Evolutionary conservation across 2,329 filamentous ascomycete genomes (phyloP).

Genomic region (Verticillium nonalfalfae): DNA sequence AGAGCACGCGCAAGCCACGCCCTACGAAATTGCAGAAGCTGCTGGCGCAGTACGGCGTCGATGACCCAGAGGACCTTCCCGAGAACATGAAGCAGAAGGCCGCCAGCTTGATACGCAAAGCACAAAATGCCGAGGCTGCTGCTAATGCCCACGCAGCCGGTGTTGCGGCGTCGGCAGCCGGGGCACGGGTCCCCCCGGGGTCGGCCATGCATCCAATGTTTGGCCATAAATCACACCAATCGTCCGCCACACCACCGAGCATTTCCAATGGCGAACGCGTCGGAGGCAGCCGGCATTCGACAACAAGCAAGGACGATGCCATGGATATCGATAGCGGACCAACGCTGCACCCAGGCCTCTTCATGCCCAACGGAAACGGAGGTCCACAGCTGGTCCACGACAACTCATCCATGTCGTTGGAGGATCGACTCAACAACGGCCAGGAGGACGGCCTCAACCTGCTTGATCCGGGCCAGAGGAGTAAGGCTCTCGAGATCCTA

Average conservation of each 20-base stretch:
- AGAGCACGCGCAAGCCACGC: slow-evolving; percentile 89
- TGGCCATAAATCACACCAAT: slow-evolving; percentile 10
- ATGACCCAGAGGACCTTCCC: slow-evolving; percentile 85
- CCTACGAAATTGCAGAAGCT: slow-evolving; percentile 97
- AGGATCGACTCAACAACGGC: slow-evolving; percentile 44
- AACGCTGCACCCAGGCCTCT: slow-evolving; percentile 34
- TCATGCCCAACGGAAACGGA: slow-evolving; percentile 27
- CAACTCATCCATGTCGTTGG: slow-evolving; percentile 34
- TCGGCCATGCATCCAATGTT: background rate
- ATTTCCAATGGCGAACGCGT: slow-evolving; percentile 16
- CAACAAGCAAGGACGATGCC: slow-evolving; percentile 22
- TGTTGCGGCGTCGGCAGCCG: slow-evolving; percentile 4
- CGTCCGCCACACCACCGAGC: slow-evolving; percentile 11
- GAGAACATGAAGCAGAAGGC: slow-evolving; percentile 75
- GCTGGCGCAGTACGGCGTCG: slow-evolving; percentile 80
- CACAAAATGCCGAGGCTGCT: slow-evolving; percentile 50
- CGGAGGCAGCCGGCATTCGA: slow-evolving; percentile 4
- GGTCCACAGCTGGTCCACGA: slow-evolving; percentile 35
- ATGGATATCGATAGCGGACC: slow-evolving; percentile 31
- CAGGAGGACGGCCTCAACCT: slow-evolving; percentile 38
- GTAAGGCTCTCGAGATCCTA: slow-evolving; percentile 46
- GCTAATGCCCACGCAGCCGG: slow-evolving; percentile 24
- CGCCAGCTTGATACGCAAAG: slow-evolving; percentile 66
- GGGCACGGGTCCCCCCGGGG: slow-evolving; percentile 5
- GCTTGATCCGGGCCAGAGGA: slow-evolving; percentile 37